phyloP scores from a whole-genome alignment of 2,329 filamentous ascomycete genomes.

The Emergomyces orientalis region DNA sequence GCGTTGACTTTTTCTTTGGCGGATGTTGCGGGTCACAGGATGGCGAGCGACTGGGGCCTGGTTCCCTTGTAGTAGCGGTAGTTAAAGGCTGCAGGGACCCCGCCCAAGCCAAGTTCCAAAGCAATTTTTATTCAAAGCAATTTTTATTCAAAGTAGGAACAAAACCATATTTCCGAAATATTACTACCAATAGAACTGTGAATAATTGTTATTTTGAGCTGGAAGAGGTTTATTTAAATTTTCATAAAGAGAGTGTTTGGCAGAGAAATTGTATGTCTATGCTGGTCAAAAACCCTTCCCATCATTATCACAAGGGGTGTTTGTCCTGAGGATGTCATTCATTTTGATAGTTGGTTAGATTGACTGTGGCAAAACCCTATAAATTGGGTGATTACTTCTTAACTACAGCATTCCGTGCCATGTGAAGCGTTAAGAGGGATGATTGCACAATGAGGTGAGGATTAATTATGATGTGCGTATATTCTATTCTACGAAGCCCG shows the following conservation, averaged over 20 bases:
- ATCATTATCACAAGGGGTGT: neutral
- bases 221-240: neutral
- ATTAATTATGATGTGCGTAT: neutral
- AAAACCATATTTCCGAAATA: neutral
- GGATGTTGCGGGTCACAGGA: neutral
- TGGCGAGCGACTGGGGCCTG: neutral
- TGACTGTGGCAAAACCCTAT: neutral
- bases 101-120: constrained; percentile 3
- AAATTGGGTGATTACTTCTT: neutral
- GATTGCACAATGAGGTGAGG: neutral
- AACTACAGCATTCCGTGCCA: neutral
- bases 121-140: neutral
- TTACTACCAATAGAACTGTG: neutral
- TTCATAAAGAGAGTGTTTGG: neutral
- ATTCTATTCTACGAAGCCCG: neutral
- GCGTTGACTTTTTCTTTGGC: neutral
- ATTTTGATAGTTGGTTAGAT: neutral
- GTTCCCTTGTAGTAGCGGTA: neutral
- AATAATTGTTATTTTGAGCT: neutral
- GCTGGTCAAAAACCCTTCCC: neutral
- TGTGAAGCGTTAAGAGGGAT: neutral
- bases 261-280: neutral
- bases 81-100: neutral
- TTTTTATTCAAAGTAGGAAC: neutral
- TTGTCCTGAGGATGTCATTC: neutral